These are phyloP conservation scores for Luffa acutangula DNA, from an alignment of 306 rosid species.

Conservation along the genomic window DNA sequence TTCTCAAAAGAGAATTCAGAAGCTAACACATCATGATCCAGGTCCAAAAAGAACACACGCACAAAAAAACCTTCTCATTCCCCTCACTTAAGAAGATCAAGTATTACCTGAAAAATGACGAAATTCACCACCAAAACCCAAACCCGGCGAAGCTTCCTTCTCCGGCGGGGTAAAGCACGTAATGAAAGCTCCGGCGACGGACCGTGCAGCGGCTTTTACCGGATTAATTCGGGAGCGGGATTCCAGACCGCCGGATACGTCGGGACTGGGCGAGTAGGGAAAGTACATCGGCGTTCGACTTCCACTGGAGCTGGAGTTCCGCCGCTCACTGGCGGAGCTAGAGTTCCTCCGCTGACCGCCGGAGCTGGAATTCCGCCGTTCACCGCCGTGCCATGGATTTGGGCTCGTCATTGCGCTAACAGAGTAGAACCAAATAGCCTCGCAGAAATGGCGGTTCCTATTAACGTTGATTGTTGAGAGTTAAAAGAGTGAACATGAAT, in stretches of 20 bases:
- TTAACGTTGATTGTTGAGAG: neutral
- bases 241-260: constrained; percentile 10
- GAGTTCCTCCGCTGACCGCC: constrained; percentile 21
- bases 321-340: constrained; percentile 24
- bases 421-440: constrained; percentile 3
- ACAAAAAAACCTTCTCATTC: neutral
- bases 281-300: constrained; percentile 21
- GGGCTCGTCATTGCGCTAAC: constrained; percentile 23
- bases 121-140: constrained; percentile 32
- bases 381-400: constrained; percentile 4
- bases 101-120: constrained; percentile 38
- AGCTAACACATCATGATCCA: neutral
- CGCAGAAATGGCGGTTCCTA: constrained; percentile 5
- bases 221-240: constrained; percentile 27
- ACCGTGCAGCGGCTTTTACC: constrained; percentile 37
- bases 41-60: neutral
- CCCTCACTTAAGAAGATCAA: neutral
- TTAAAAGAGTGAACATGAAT: neutral
- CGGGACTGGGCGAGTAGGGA: constrained; percentile 28
- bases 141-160: constrained; percentile 23
- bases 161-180: constrained; percentile 75
- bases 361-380: constrained; percentile 28
- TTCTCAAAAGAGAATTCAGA: neutral
- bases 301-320: constrained; percentile 23
- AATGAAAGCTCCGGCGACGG: constrained; percentile 43